A percentile compares a stretch with the other conserved stretches of the same genome.
These are phyloP conservation scores for Colletotrichum chrysophilum DNA, from an alignment of 2,329 filamentous ascomycete genomes.

Conservation along the genomic window DNA sequence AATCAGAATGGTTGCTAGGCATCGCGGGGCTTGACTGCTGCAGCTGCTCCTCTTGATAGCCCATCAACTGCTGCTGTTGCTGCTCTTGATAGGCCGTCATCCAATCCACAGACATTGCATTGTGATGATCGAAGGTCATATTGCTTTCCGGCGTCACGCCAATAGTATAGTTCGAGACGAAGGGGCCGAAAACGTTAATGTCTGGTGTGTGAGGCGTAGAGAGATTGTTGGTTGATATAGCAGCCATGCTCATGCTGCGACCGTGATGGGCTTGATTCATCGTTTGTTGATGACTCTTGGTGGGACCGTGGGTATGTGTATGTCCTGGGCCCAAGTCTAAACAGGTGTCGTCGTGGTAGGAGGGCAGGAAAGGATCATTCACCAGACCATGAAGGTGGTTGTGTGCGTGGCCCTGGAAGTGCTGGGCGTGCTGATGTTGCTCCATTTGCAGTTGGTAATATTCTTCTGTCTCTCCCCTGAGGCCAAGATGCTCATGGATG, in stretches of 20 bases:
- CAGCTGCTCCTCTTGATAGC: not conserved
- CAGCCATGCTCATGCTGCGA: constrained; percentile 1
- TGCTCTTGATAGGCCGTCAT: not conserved
- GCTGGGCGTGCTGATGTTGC: not conserved
- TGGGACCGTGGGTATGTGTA: constrained; percentile 2
- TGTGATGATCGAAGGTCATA: not conserved
- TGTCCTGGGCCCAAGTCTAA: constrained; percentile 25
- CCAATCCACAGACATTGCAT: not conserved
- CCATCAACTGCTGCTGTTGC: not conserved
- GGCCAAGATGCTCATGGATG: not conserved
- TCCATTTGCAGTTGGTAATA: not conserved
- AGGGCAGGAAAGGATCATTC: not conserved
- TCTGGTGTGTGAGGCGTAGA: not conserved
- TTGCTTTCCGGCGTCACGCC: not conserved
- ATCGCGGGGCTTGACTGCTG: not conserved
- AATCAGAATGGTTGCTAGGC: constrained; percentile 24
- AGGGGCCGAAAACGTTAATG: not conserved
- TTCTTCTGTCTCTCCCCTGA: not conserved
- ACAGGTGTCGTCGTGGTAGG: constrained; percentile 35
- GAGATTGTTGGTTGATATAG: not conserved
- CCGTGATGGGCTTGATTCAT: constrained; percentile 2
- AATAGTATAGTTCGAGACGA: not conserved
- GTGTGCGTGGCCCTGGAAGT: not conserved
- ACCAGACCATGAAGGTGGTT: not conserved
- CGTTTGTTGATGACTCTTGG: constrained; percentile 1